Evolutionary conservation across 2,329 filamentous ascomycete species (phyloP).

Genomic region (Pseudogymnoascus sp.): DNA sequence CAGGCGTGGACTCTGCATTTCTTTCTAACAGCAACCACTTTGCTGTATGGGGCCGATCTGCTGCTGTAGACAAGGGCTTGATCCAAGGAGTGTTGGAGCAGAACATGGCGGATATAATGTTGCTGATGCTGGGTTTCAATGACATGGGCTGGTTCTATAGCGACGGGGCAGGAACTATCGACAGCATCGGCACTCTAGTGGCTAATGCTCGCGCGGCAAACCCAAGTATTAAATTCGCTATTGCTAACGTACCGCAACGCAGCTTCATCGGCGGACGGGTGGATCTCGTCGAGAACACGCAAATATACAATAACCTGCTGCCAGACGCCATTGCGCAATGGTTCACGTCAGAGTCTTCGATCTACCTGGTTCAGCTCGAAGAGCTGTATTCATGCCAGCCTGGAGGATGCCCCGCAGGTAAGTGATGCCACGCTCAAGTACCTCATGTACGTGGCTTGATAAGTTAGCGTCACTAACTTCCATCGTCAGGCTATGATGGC

Average conservation of each 20-base stretch:
- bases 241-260: slow-evolving; percentile 11
- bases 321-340: slow-evolving; percentile 18
- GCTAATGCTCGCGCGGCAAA: slow-evolving; percentile 11
- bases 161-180: slow-evolving; percentile 4
- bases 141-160: slow-evolving; percentile 14
- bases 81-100: too few species aligned
- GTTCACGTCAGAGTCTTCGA: slow-evolving; percentile 23
- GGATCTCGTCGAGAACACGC: slow-evolving; percentile 26
- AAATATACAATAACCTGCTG: slow-evolving; percentile 19
- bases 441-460: too few species aligned
- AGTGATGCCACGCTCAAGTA: too few species aligned
- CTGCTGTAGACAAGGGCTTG: too few species aligned
- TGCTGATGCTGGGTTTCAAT: slow-evolving; percentile 16
- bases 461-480: too few species aligned
- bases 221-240: slow-evolving; percentile 10
- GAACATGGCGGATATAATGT: neutral
- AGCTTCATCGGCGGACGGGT: slow-evolving; percentile 9
- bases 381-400: too few species aligned
- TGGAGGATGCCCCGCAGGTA: too few species aligned
- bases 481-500: slow-evolving; percentile 29
- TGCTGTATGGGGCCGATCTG: too few species aligned
- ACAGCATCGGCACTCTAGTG: slow-evolving; percentile 10
- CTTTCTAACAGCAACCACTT: too few species aligned
- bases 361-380: slow-evolving; percentile 19
- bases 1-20: too few species aligned